Conservation (phyloP, 768 basidiomycete species). For the Paxillus involutus region DNA sequence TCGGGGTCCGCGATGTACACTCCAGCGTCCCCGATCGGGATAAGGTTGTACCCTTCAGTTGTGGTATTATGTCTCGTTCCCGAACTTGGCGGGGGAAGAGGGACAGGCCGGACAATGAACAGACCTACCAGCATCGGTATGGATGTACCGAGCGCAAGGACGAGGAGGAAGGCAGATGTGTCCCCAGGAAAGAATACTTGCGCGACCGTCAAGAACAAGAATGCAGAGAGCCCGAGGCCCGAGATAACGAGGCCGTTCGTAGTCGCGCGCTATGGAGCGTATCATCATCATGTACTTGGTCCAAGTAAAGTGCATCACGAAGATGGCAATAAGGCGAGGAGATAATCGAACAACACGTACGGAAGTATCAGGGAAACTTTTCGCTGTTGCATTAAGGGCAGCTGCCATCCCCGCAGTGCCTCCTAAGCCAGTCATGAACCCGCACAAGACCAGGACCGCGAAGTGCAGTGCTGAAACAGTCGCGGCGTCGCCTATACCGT, state of each 20-base stretch:
- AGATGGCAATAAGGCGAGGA: no score
- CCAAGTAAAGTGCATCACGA: no score
- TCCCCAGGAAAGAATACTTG: slow-evolving; percentile 41
- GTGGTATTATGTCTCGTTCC: not conserved
- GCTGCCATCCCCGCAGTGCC: no score
- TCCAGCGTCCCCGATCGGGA: slow-evolving; percentile 12
- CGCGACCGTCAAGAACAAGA: slow-evolving; percentile 38
- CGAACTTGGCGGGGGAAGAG: slow-evolving; percentile 40
- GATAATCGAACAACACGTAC: no score
- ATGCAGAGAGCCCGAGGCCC: slow-evolving; percentile 89
- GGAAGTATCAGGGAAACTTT: no score
- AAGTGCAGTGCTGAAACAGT: no score
- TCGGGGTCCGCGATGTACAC: not conserved
- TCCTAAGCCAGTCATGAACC: no score
- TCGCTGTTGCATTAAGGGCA: no score
- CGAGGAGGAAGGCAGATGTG: slow-evolving; percentile 71
- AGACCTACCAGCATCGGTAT: slow-evolving; percentile 79
- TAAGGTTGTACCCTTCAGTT: slow-evolving; percentile 20
- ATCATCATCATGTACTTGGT: no score
- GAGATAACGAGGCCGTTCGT: slow-evolving; percentile 81
- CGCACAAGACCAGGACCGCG: no score
- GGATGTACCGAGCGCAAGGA: slow-evolving; percentile 77
- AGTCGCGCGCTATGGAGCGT: slow-evolving; percentile 47
- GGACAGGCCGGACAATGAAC: slow-evolving; percentile 70
- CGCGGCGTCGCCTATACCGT: no score